phyloP scores from a whole-genome alignment of 371 early-diverging fungal genomes.

The Mortierella sp. region DNA sequence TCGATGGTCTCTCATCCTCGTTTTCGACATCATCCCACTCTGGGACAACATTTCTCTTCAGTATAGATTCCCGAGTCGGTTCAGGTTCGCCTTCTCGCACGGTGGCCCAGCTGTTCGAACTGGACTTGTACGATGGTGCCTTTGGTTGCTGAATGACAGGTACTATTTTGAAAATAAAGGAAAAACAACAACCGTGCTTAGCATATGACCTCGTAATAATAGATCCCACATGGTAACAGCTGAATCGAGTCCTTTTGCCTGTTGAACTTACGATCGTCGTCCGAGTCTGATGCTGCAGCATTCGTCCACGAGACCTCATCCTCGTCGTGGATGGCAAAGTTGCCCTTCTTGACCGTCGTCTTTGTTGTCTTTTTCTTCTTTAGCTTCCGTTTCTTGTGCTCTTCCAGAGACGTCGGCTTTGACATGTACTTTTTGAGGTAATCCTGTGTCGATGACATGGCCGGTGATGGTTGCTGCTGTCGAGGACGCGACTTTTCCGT shows the following conservation, averaged over 20 bases:
- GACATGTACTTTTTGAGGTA: conserved; percentile 57
- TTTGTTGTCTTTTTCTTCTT: conserved; percentile 55
- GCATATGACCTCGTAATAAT: too few relatives aligned
- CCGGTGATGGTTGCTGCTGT: not conserved
- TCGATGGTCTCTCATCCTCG: conserved; percentile 64
- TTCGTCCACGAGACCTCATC: conserved; percentile 65
- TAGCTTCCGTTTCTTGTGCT: conserved; percentile 63
- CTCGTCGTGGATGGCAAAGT: conserved; percentile 71
- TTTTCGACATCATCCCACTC: conserved; percentile 63
- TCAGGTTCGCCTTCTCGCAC: conserved; percentile 61
- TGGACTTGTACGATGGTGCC: conserved; percentile 54
- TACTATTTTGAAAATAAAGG: conserved; percentile 15
- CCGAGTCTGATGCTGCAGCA: conserved; percentile 33
- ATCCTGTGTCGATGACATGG: conserved; percentile 54
- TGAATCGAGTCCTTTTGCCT: not conserved
- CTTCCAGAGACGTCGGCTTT: conserved; percentile 53
- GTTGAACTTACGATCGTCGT: conserved; percentile 29
- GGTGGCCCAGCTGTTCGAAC: conserved; percentile 62
- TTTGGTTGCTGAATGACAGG: conserved; percentile 39
- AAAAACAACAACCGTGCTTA: too few relatives aligned
- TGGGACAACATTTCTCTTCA: conserved; percentile 45
- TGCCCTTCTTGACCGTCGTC: conserved; percentile 59
- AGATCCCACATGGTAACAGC: too few relatives aligned
- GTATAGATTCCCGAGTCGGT: conserved; percentile 30
- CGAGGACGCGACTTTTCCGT: not conserved